Conservation (phyloP, 164 flowering plant genomes). For the Vitis amurensis region DNA sequence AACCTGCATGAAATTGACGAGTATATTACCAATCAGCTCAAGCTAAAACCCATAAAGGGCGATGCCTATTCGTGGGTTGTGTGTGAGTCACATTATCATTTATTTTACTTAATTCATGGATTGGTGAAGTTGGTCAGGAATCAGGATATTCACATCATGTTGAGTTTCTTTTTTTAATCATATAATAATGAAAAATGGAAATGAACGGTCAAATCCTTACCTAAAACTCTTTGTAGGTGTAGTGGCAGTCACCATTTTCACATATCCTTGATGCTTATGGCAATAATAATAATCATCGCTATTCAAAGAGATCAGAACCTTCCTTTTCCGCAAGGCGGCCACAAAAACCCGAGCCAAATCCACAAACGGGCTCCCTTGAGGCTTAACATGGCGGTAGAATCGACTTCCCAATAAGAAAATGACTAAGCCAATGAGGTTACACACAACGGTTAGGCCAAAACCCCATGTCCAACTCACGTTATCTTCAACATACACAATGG, state of each 20-base stretch:
- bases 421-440: conserved; percentile 29
- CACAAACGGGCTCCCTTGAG: conserved; percentile 42
- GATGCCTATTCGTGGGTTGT: too few relatives aligned
- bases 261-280: neutral
- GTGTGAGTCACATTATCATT: too few relatives aligned
- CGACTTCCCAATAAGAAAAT: conserved; percentile 35
- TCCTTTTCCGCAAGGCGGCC: conserved; percentile 35
- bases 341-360: conserved; percentile 39
- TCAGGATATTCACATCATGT: too few relatives aligned
- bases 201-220: conserved; percentile 14
- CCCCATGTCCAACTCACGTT: conserved; percentile 47
- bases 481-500: conserved; percentile 40
- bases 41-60: too few relatives aligned
- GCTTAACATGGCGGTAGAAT: conserved; percentile 28
- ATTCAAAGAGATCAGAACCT: conserved; percentile 11
- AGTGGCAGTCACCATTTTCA: neutral
- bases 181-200: too few relatives aligned
- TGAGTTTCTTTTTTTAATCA: too few relatives aligned
- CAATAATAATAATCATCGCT: conserved; percentile 30
- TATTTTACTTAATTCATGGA: too few relatives aligned
- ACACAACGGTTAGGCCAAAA: conserved; percentile 28
- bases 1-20: conserved; percentile 37
- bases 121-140: neutral
- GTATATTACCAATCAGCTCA: too few relatives aligned
- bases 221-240: conserved; percentile 31